A percentile compares a stretch with the other conserved stretches of the same genome.
These are phyloP conservation scores for Ascosphaera apis DNA, from an alignment of 2,329 filamentous ascomycete species.

Conservation along the genomic window DNA sequence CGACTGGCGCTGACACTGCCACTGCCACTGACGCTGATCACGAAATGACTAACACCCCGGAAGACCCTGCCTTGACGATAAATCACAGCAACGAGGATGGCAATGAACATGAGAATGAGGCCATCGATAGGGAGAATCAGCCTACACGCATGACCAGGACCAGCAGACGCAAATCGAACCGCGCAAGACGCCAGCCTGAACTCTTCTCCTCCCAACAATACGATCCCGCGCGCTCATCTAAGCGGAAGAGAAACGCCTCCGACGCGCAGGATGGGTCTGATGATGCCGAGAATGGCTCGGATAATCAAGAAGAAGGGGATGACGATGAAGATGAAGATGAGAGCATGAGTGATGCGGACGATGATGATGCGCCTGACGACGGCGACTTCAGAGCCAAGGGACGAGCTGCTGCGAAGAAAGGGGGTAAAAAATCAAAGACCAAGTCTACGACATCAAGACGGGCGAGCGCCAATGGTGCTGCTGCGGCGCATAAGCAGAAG, in stretches of 20 bases:
- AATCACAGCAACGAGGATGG: slow-evolving; percentile 1
- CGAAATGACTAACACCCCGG: no score
- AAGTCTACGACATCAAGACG: slow-evolving; percentile 28
- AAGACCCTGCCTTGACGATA: no score
- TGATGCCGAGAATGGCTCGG: slow-evolving; percentile 11
- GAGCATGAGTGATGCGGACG: slow-evolving; percentile 12
- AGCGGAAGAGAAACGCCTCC: slow-evolving; percentile 27
- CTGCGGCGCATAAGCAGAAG: slow-evolving; percentile 1
- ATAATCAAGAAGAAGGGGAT: slow-evolving; percentile 11
- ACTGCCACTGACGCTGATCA: no score
- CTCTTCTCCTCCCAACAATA: slow-evolving; percentile 16
- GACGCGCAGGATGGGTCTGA: slow-evolving; percentile 15
- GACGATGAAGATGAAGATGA: slow-evolving; percentile 18
- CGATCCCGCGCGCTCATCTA: slow-evolving; percentile 8
- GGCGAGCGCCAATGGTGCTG: slow-evolving; percentile 27
- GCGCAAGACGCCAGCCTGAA: slow-evolving; percentile 20
- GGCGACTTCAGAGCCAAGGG: slow-evolving; percentile 13
- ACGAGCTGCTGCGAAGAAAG: slow-evolving; percentile 24
- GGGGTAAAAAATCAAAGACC: slow-evolving; percentile 17
- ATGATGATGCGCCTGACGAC: slow-evolving; percentile 9
- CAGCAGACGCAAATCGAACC: slow-evolving; percentile 20
- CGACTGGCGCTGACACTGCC: no score
- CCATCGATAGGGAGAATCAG: no score
- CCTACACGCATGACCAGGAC: no score
- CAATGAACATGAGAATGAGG: no score